Base-by-base conservation (phyloP, 2,329 filamentous ascomycete genomes). In the Paraconiothyrium sp. region DNA sequence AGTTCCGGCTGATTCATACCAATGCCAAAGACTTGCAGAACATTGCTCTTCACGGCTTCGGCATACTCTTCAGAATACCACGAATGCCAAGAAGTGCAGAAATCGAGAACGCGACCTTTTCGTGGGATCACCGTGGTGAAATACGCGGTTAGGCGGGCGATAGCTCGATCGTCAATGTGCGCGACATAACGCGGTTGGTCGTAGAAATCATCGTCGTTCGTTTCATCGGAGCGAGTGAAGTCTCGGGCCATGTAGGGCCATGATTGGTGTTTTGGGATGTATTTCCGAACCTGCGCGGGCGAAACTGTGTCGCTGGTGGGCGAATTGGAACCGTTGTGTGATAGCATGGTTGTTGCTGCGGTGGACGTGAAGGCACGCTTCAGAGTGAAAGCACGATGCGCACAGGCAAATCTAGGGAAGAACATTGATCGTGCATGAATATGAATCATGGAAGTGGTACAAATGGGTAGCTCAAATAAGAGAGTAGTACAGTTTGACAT, bases 151-250 rank as follows among this genome's bases (percentile, higher is more conserved):
- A 86, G 68, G 0, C 77, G 72, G 4, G 70, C 68, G 54, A 85
- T 84, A 0, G 84, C 83, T 5, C 78, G 74, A 46, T 84, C 82
- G 65, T 86, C 84, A 66, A 86, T 86, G 60, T 86, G 84, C 11
- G 84, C 84, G 1, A 86, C 84, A 63, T 85, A 83, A 16, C 84
- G 79, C 1, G 84, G 81, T 20, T 76, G 66, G 32, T 65, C 67
- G 68, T 83, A 83, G 4, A 66, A 54, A 1, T 66, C 35, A 61
- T 82, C 80, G 8, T 68, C 63, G 6, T 57, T 59, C 3, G 68
- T 72, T 16, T 77, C 67, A 51, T 83, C 81, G 49, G 76, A 72
- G 24, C 80, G 74, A 5, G 64, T 68, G 63, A 83, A 83, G 58
- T 83, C 81, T 44, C 14, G 22, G 14, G 24, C 39, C 5, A n/a